Conservation (phyloP, 1,284 basidiomycete species). For the Trichosporon inkin region DNA sequence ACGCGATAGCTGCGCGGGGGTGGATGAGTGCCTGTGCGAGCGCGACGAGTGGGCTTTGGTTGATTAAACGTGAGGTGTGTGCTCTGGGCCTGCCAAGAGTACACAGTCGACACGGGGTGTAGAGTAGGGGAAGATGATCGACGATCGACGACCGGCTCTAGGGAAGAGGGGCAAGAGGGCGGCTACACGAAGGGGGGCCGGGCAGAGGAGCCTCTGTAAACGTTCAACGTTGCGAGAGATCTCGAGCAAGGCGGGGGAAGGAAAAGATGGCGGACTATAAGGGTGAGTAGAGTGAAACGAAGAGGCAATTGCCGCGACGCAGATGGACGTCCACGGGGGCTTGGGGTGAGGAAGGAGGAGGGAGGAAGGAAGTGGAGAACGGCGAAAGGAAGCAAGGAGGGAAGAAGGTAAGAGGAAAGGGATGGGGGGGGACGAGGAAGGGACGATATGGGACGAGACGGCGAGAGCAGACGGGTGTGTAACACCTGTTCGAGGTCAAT, state of each 20-base stretch:
- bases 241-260: background rate
- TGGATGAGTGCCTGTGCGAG: background rate
- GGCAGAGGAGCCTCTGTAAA: conserved; percentile 2
- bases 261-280: background rate
- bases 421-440: background rate
- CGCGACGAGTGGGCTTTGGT: background rate
- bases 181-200: background rate
- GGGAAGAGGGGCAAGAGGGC: background rate
- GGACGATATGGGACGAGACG: background rate
- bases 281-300: background rate
- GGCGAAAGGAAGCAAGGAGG: background rate
- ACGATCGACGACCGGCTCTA: background rate
- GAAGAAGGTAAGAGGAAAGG: background rate
- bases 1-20: background rate
- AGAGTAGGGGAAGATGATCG: background rate
- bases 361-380: background rate
- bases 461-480: background rate
- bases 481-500: conserved; percentile 2
- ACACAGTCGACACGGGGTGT: conserved; percentile 1
- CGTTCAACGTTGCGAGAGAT: conserved; percentile 7
- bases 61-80: conserved; percentile 2
- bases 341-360: background rate
- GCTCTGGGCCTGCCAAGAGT: background rate
- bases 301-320: background rate
- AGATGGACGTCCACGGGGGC: background rate